phyloP scores from a whole-genome alignment of 140 eudicot genomes.

The Stevia rebaudiana region DNA sequence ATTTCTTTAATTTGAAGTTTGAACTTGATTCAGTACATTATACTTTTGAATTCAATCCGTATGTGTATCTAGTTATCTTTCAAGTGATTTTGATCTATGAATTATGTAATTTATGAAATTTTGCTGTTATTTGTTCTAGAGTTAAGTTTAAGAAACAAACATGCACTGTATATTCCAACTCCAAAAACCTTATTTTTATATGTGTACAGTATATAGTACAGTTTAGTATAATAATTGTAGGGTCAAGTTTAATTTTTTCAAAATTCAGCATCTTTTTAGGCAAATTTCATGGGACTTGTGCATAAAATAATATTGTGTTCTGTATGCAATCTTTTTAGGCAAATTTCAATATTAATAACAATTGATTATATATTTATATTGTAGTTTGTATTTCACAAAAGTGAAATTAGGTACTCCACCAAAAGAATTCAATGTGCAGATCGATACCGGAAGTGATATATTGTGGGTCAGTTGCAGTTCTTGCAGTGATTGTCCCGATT shows the following conservation, averaged over 20 bases:
- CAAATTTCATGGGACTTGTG: background rate
- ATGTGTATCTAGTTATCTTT: background rate
- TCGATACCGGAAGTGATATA: conserved; percentile 57
- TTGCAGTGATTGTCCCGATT: conserved; percentile 40
- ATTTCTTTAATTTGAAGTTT: background rate
- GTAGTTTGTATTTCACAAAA: conserved; percentile 51
- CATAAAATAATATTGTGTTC: background rate
- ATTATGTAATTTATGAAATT: background rate
- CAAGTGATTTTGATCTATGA: conserved; percentile 7
- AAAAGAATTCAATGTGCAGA: conserved; percentile 52
- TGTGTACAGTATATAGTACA: too few relatives aligned
- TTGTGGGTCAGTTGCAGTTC: conserved; percentile 49
- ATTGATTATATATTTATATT: conserved; percentile 14
- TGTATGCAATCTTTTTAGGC: background rate
- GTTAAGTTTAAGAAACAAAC: background rate
- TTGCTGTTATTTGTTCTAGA: background rate
- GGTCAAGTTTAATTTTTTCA: background rate
- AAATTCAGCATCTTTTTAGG: background rate
- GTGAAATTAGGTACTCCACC: conserved; percentile 55
- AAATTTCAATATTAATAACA: background rate
- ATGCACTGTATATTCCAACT: too few relatives aligned
- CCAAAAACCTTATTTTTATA: too few relatives aligned
- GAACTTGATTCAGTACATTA: conserved; percentile 4
- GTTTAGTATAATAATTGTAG: background rate
- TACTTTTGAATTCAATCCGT: background rate